A percentile compares a stretch with the other conserved stretches of the same genome.
Evolutionary conservation across 2,329 filamentous ascomycete genomes (phyloP).

Genomic region (Colletotrichum lupini): DNA sequence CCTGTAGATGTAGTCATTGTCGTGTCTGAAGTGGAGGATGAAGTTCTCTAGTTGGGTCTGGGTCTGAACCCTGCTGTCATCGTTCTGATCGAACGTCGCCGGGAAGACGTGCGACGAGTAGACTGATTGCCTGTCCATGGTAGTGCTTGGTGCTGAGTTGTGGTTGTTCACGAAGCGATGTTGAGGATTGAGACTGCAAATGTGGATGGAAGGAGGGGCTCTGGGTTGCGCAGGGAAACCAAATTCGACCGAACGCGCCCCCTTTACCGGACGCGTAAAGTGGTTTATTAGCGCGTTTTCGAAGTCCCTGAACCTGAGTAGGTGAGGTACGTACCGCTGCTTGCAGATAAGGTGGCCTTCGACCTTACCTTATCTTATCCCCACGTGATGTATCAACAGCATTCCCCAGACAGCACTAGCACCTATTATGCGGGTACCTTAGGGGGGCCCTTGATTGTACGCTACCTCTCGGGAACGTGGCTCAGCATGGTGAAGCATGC

Average conservation of each 20-base stretch:
- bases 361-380: conserved; percentile 14
- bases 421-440: conserved; percentile 8
- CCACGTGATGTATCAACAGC: conserved; percentile 16
- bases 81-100: conserved; percentile 71
- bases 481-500: conserved; percentile 27
- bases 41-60: conserved; percentile 89
- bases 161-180: conserved; percentile 16
- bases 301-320: too few relatives aligned
- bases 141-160: not conserved
- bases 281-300: conserved; percentile 22
- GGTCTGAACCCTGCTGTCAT: conserved; percentile 77
- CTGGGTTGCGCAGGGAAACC: conserved; percentile 22
- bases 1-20: conserved; percentile 96
- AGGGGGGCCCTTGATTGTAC: not conserved
- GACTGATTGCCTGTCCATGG: conserved; percentile 88
- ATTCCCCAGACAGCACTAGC: conserved; percentile 7
- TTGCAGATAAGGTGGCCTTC: not conserved
- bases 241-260: conserved; percentile 22
- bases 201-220: conserved; percentile 33
- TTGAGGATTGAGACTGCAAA: conserved; percentile 32
- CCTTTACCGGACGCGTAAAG: conserved; percentile 30
- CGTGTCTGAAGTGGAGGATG: conserved; percentile 91
- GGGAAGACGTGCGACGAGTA: conserved; percentile 87
- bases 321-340: not conserved
- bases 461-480: conserved; percentile 17